A percentile compares a stretch with the other conserved stretches of the same genome.
phyloP scores from a whole-genome alignment of 257 asterid genomes.

The Ocimum tenuiflorum region DNA sequence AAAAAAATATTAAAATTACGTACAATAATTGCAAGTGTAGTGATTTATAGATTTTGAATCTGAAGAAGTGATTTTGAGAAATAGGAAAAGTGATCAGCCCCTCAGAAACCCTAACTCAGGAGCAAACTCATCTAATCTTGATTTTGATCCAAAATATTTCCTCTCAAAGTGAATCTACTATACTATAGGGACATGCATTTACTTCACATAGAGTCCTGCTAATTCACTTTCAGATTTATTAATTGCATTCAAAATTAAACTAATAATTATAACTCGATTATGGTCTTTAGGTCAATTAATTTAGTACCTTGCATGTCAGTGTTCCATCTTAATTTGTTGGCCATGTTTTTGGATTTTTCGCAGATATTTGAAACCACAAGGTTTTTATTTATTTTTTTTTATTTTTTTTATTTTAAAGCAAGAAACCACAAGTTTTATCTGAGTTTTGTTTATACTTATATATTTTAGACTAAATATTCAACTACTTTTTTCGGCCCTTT shows the following conservation, averaged over 20 bases:
- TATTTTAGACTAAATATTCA: too few species aligned
- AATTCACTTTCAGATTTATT: too few species aligned
- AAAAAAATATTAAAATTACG: background rate
- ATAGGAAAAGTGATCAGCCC: background rate
- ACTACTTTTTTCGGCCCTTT: too few species aligned
- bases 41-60: background rate
- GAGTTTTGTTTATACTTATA: too few species aligned
- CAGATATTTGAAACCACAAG: slow-evolving; percentile 41
- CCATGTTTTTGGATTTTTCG: slow-evolving; percentile 42
- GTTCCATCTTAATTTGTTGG: slow-evolving; percentile 27
- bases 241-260: too few species aligned
- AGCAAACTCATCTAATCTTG: background rate
- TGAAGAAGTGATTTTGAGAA: too few species aligned
- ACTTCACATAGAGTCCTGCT: too few species aligned
- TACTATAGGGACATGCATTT: too few species aligned
- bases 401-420: too few species aligned
- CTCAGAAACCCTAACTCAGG: slow-evolving; percentile 18
- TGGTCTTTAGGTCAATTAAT: slow-evolving; percentile 11
- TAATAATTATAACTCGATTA: too few species aligned
- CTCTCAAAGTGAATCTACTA: background rate
- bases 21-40: background rate
- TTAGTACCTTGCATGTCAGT: slow-evolving; percentile 32
- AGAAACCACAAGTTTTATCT: too few species aligned
- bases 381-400: slow-evolving; percentile 15
- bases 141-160: slow-evolving; percentile 2